Evolutionary conservation across 306 rosid genomes (phyloP).

Genomic region (Gynostemma pentaphyllum): DNA sequence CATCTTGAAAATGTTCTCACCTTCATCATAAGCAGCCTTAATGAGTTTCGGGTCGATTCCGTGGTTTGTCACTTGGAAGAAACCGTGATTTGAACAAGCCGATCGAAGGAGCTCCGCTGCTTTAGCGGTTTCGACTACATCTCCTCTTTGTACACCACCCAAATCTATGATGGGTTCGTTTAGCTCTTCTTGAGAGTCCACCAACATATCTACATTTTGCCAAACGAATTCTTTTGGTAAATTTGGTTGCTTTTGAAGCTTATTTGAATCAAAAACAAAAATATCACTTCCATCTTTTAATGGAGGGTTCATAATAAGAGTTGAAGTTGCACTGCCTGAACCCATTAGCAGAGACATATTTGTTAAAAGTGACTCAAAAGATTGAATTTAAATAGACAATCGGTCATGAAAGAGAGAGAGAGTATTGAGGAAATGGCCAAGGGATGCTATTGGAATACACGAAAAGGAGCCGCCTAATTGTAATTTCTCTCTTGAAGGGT

Average conservation of each 20-base stretch:
- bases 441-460: too few relatives aligned
- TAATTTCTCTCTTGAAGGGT: too few relatives aligned
- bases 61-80: slow-evolving; percentile 58
- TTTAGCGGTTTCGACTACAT: slow-evolving; percentile 15
- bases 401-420: too few relatives aligned
- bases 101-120: slow-evolving; percentile 31
- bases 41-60: slow-evolving; percentile 36
- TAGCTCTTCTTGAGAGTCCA: slow-evolving; percentile 24
- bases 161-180: slow-evolving; percentile 40
- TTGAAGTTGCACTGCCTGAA: slow-evolving; percentile 5
- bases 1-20: slow-evolving; percentile 33
- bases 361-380: too few relatives aligned
- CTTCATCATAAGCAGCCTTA: slow-evolving; percentile 22
- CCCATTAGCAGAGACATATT: slow-evolving; percentile 18
- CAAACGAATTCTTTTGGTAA: slow-evolving; percentile 40
- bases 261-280: slow-evolving; percentile 17
- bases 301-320: slow-evolving; percentile 6
- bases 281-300: slow-evolving; percentile 13
- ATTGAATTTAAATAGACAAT: too few relatives aligned
- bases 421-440: too few relatives aligned
- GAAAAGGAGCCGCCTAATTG: too few relatives aligned
- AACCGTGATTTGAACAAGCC: slow-evolving; percentile 52
- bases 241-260: slow-evolving; percentile 14
- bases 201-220: slow-evolving; percentile 29
- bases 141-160: slow-evolving; percentile 21